Evolutionary conservation across 2,329 filamentous ascomycete species (phyloP).

Genomic region (Fonsecaea monophora): DNA sequence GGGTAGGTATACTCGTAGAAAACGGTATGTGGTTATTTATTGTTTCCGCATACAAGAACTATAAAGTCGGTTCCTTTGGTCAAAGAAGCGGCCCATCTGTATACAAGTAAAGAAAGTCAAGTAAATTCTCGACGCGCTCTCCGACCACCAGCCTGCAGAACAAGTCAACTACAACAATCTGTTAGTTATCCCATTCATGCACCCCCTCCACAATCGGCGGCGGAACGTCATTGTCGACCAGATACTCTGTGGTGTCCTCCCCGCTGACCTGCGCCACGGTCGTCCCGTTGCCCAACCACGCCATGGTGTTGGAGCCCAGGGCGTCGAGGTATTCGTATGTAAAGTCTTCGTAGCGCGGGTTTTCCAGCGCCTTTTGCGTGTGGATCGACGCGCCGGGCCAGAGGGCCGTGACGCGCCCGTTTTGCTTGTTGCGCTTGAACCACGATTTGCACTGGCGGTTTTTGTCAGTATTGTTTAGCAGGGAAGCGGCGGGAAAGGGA

Average conservation of each 20-base stretch:
- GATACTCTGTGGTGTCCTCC: constrained; percentile 2
- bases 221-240: constrained; percentile 3
- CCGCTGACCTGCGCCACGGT: constrained; percentile 9
- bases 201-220: not conserved
- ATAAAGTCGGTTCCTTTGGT: too few species aligned
- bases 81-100: too few species aligned
- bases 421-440: constrained; percentile 7
- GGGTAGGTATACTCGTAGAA: too few species aligned
- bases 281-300: constrained; percentile 10
- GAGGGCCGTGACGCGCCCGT: constrained; percentile 3
- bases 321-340: not conserved
- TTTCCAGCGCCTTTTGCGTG: not conserved
- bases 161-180: not conserved
- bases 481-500: not conserved
- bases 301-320: not conserved
- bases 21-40: too few species aligned
- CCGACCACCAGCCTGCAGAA: too few species aligned
- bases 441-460: constrained; percentile 4
- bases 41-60: too few species aligned
- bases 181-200: not conserved
- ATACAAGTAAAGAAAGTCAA: too few species aligned
- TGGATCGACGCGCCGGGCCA: not conserved
- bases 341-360: constrained; percentile 9
- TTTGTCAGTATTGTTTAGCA: too few species aligned
- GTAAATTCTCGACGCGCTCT: too few species aligned